Percentiles rank a stretch among this genome's conserved stretches.
Evolutionary conservation across 345 rosid genomes (phyloP).

Genomic region (Lepidium didymum): DNA sequence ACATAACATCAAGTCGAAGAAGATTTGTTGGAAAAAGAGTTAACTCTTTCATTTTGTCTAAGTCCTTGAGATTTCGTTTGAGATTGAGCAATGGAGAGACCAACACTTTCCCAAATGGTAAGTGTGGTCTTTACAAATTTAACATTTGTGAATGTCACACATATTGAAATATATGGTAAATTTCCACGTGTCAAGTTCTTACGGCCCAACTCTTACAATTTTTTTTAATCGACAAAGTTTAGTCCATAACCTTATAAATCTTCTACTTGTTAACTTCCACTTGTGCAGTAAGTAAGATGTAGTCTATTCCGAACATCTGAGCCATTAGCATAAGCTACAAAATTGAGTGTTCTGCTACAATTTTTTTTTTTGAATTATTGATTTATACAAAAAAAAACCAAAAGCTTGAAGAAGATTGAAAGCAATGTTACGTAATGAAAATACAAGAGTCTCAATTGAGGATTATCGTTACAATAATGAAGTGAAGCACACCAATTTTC

Average conservation of each 20-base stretch:
- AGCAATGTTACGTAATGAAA: not conserved
- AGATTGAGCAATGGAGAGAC: not conserved
- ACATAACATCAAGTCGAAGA: slow-evolving; percentile 8
- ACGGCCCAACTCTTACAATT: not conserved
- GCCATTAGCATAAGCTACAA: no score
- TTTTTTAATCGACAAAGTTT: no score
- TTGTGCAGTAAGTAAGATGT: no score
- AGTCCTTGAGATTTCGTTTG: not conserved
- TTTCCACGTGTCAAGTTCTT: not conserved
- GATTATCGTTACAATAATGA: slow-evolving; percentile 14
- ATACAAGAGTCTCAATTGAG: slow-evolving; percentile 14
- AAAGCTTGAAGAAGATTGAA: not conserved
- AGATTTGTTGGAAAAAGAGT: not conserved
- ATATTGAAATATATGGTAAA: not conserved
- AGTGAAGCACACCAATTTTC: slow-evolving; percentile 34
- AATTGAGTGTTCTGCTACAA: no score
- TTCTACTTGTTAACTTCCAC: no score
- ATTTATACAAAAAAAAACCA: not conserved
- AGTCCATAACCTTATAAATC: no score
- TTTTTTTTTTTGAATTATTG: not conserved
- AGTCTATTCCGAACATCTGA: no score
- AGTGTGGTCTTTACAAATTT: not conserved
- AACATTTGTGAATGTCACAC: not conserved
- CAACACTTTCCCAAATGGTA: not conserved
- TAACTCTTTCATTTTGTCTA: not conserved